These are phyloP conservation scores for Entamoeba invadens DNA, from an alignment of 208 protist species.

Conservation along the genomic window DNA sequence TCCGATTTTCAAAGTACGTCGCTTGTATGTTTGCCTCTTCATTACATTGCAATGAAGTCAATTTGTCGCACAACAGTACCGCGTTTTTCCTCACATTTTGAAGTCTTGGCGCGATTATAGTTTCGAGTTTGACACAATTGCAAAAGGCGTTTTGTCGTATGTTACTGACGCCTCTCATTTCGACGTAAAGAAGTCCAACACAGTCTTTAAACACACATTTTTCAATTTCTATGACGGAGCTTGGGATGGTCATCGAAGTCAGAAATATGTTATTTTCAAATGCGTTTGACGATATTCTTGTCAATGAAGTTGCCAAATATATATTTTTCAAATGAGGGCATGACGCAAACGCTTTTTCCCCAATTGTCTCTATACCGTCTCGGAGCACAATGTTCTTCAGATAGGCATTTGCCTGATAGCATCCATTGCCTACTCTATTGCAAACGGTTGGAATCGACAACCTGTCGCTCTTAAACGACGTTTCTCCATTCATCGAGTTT, in stretches of 20 bases:
- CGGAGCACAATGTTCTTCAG: background rate
- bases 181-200: background rate
- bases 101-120: background rate
- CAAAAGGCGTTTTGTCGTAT: background rate
- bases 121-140: background rate
- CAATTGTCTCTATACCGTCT: background rate
- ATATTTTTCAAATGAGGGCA: background rate
- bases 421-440: background rate
- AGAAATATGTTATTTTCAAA: background rate
- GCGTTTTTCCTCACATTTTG: background rate
- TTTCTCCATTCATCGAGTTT: background rate
- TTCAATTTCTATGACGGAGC: background rate
- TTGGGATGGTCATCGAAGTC: background rate
- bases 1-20: background rate
- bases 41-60: background rate
- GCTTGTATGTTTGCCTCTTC: background rate
- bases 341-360: background rate
- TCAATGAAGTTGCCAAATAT: background rate
- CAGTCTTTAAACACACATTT: background rate
- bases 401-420: background rate
- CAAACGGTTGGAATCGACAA: background rate
- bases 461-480: background rate
- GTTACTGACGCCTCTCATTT: background rate
- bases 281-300: background rate
- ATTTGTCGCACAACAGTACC: background rate